Percentiles rank a stretch among this genome's conserved stretches.
These are phyloP conservation scores for Nicotiana knightiana DNA, from an alignment of 257 asterid species.

Conservation along the genomic window DNA sequence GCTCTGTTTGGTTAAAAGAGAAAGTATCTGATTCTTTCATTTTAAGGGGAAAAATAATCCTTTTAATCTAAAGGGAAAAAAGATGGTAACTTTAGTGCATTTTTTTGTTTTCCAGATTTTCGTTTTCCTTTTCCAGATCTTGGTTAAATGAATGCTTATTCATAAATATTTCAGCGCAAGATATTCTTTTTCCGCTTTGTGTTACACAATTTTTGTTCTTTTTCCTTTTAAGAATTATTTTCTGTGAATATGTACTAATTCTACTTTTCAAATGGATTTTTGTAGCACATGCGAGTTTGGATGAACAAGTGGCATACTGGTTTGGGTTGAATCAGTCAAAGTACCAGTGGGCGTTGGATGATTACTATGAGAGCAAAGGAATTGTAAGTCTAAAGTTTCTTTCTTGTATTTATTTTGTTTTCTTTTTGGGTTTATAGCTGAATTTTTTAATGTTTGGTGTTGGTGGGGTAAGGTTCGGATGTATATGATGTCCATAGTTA, in stretches of 20 bases:
- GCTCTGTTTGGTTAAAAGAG: neutral
- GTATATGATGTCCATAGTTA: neutral
- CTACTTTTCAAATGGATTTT: neutral
- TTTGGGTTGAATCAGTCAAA: conserved; percentile 93
- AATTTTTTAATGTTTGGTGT: neutral
- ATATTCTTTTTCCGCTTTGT: neutral
- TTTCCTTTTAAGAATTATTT: neutral
- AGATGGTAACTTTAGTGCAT: neutral
- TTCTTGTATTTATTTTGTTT: neutral
- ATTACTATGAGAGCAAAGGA: conserved; percentile 60
- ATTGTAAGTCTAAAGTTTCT: conserved; percentile 33
- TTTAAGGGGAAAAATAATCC: neutral
- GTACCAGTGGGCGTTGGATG: conserved; percentile 96
- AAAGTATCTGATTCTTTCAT: neutral
- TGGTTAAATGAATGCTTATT: neutral
- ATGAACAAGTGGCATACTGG: conserved; percentile 89
- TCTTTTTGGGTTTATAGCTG: neutral
- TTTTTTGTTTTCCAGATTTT: neutral
- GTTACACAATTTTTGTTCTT: neutral
- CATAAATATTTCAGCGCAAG: neutral
- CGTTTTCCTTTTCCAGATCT: neutral
- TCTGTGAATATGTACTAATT: neutral
- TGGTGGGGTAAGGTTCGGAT: neutral
- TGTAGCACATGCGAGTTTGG: conserved; percentile 81
- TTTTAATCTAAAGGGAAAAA: neutral